Evolutionary conservation across 768 basidiomycete species (phyloP).

Genomic region (Mrakia frigida): DNA sequence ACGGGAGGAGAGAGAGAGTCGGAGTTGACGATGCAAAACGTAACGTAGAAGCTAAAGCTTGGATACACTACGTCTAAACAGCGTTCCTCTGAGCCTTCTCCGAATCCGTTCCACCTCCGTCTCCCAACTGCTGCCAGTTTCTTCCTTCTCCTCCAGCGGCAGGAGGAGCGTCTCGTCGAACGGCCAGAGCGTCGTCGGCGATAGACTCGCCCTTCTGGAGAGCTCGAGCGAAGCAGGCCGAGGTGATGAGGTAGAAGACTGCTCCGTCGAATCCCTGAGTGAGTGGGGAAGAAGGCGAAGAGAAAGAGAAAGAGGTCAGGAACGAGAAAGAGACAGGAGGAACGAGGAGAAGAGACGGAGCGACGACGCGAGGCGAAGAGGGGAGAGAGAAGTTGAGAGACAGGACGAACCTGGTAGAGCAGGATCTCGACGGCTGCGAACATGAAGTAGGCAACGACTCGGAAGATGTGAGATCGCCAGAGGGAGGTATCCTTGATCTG

Average conservation of each 20-base stretch:
- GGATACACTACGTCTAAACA: too few species aligned
- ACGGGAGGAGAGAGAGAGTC: neutral
- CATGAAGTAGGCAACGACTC: slow-evolving; percentile 60
- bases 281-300: neutral
- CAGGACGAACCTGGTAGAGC: slow-evolving; percentile 66
- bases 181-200: neutral
- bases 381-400: neutral
- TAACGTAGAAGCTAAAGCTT: too few species aligned
- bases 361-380: neutral
- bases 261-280: slow-evolving; percentile 13
- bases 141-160: slow-evolving; percentile 53
- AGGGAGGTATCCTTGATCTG: slow-evolving; percentile 47
- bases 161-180: slow-evolving; percentile 67
- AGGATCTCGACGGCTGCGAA: slow-evolving; percentile 61
- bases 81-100: neutral
- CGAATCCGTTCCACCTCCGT: slow-evolving; percentile 40
- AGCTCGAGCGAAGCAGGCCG: slow-evolving; percentile 45
- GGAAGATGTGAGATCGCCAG: slow-evolving; percentile 61
- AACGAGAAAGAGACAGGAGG: slow-evolving; percentile 54
- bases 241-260: slow-evolving; percentile 70
- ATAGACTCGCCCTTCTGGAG: neutral
- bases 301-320: neutral
- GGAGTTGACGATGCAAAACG: too few species aligned
- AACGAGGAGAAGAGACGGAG: slow-evolving; percentile 47
- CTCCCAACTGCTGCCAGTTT: slow-evolving; percentile 52